Base-by-base conservation (phyloP, 768 basidiomycete genomes). In the Melanogaster broomeanus region DNA sequence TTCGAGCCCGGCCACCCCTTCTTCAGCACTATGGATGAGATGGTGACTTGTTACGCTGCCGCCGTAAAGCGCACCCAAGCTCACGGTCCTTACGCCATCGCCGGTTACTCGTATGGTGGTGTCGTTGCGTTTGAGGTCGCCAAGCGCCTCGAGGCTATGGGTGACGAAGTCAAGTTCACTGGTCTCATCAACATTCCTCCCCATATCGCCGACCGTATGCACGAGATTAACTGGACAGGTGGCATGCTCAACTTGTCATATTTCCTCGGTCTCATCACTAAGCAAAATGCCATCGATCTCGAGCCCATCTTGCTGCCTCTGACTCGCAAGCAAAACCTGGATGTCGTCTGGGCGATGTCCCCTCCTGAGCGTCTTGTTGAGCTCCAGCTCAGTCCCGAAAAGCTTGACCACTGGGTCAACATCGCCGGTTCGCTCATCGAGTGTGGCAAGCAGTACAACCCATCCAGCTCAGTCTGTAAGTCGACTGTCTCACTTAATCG, bases 151-250 rank as follows among this genome's bases (percentile, higher is more conserved):
- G 71, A 69, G 42, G 53, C 52, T 0, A 59, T 56, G 45, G 72
- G 73, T 16, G 66, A 68, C 27, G 56, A 60, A 42, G 72, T 75
- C 7, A 67, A 66, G 5, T 76, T 69, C 55, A 56, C 70, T 1
- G 75, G 75, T 21, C 63, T 73, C 10, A 60, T 76, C 53, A 73
- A 76, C 45, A 63, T 76, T 12, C 72, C 72, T 3, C 75, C 75
- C 2, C 61, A 70, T 42, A 74, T 76, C 43, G 67, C 72, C 33
- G 66, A 70, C 40, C 68, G 72, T 33, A 72, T 76, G 72, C 67
- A 64, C 27, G 74, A 76, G 51, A 63, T 74, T 12, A 58, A 63
- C n/a, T 76, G 72, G 72, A 60, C 69, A 19, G 64, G 74, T 27
- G 72, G 69, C 35, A 58, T 75, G 50, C 59, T 75, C 37, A 74